phyloP scores from a whole-genome alignment of 305 asterid genomes.

The Salvia sclarea region DNA sequence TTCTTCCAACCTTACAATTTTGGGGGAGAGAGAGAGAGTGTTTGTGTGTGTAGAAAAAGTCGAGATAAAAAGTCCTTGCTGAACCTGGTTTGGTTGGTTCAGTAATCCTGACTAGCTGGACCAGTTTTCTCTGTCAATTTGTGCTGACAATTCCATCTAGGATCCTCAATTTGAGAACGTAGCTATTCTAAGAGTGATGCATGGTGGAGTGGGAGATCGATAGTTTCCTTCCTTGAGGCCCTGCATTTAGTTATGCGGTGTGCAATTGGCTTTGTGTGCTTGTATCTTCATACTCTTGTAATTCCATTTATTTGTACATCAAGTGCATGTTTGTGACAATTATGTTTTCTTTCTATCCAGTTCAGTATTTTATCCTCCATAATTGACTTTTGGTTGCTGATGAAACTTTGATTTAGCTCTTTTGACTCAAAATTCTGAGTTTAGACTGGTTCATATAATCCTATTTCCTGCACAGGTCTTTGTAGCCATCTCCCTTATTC shows the following conservation, averaged over 20 bases:
- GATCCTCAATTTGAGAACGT: not conserved
- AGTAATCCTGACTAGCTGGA: not conserved
- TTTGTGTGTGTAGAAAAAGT: not conserved
- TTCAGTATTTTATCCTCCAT: not conserved
- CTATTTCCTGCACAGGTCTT: constrained; percentile 60
- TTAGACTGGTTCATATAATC: constrained; percentile 14
- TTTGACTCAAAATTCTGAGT: not conserved
- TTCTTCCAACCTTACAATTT: not conserved
- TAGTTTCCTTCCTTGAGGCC: not conserved
- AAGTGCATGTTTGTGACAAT: constrained; percentile 7
- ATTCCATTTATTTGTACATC: not conserved
- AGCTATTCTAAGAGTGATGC: not conserved
- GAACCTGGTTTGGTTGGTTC: not conserved
- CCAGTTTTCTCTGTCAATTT: not conserved
- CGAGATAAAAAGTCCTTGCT: not conserved
- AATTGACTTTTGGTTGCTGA: not conserved
- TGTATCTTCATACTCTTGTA: constrained; percentile 3
- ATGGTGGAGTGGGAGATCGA: not conserved
- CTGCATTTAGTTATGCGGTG: not conserved
- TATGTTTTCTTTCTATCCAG: not conserved
- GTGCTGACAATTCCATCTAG: not conserved
- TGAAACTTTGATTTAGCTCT: constrained; percentile 1
- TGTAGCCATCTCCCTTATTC: constrained; percentile 82
- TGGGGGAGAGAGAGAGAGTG: not conserved
- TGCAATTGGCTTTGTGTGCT: not conserved